Base-by-base conservation (phyloP, 148 eudicot species). In the Polygonum maritimum region DNA sequence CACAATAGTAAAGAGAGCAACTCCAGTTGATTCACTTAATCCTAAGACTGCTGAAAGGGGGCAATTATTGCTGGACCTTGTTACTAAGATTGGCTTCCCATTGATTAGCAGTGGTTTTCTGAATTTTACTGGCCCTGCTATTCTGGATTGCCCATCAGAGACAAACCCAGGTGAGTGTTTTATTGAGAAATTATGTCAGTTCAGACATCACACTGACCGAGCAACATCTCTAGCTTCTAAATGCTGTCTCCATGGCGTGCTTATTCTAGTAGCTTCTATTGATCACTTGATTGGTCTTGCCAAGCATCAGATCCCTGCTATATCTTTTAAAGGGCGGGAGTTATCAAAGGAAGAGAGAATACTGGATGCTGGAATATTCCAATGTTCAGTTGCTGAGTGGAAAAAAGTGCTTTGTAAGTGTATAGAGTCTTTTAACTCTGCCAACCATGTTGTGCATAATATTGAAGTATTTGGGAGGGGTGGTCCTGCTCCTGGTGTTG, bases 401-500 rank as follows among this genome's bases (percentile, higher is more conserved):
- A 80, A 73, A 82, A 73, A 48, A 71, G 78, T 89, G 75, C 78
- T 88, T 74, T 39, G 74, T 79, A 83, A 78, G 77, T 84, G 79
- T 58, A 82, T 87, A 83, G 78, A 84, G 74, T 78, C 83, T 80
- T 77, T 84, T 72, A 22, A 77, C 85, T 84, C 84, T 19, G 87
- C 82, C 57, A 85, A 91, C 89, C 84, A 78, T 38, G 26, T n/a
- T 26, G 40, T 86, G 74, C 88, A 77, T 81, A 76, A 80, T 21
- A 78, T 89, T 83, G 97, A 90, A 83, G 84, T 75, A 48, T 92
- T 90, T 83, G 92, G 98, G 16, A 81, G 97, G 81, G 98, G 98
- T 55, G 98, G 98, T 47, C 96, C 97, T 22, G 91, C 98, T 71
- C 98, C 98, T 69, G 98, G 98, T 19, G 88, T 89, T 62, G 98